Percentiles rank a stretch among this genome's conserved stretches.
Conservation (phyloP, 164 flowering plant species). For the Litsea cubeba region DNA sequence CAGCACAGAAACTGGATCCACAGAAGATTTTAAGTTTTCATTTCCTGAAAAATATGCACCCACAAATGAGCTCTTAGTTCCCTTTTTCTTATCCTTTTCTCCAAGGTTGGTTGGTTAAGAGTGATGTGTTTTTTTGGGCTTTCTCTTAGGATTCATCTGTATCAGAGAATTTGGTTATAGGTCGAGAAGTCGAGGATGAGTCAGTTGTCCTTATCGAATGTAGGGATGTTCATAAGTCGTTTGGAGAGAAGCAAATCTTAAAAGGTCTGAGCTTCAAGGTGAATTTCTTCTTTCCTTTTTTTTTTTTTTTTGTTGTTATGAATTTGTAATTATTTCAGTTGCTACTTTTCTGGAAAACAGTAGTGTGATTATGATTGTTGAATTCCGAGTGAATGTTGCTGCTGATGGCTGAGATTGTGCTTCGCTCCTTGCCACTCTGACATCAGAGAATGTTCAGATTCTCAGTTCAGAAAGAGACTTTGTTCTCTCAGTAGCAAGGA, state of each 20-base stretch:
- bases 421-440: neutral
- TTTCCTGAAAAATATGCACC: too few relatives aligned
- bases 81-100: too few relatives aligned
- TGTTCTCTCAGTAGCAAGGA: neutral
- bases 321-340: neutral
- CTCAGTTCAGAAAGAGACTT: neutral
- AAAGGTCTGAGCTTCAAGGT: conserved; percentile 98
- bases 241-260: conserved; percentile 89
- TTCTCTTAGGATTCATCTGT: conserved; percentile 35
- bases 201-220: conserved; percentile 86
- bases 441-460: neutral
- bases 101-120: neutral
- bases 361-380: neutral
- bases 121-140: conserved; percentile 4
- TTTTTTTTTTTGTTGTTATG: too few relatives aligned
- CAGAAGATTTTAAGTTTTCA: too few relatives aligned
- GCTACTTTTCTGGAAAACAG: neutral
- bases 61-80: too few relatives aligned
- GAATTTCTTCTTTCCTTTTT: conserved; percentile 6
- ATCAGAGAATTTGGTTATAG: conserved; percentile 15
- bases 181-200: conserved; percentile 34
- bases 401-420: too few relatives aligned
- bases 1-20: too few relatives aligned
- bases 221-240: conserved; percentile 80
- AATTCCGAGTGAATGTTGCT: neutral